Base-by-base conservation (phyloP, 1,284 basidiomycete genomes). In the Ganoderma lucidum region DNA sequence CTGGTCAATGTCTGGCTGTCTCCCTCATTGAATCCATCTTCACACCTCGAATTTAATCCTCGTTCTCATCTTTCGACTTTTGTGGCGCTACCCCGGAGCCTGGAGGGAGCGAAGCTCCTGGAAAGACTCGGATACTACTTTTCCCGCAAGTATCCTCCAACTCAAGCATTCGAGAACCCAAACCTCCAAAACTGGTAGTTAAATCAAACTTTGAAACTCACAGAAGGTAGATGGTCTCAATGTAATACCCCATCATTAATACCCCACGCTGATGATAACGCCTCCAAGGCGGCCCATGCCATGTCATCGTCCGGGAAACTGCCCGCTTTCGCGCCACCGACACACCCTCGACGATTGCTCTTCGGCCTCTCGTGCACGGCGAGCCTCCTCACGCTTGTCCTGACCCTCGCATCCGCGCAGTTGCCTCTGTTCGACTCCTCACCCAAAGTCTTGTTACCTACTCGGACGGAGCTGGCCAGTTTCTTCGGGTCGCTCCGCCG, bases 401-500 rank as follows among this genome's bases (percentile, higher is more conserved):
- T 73, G 45, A 82, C 85, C 69, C 74, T 80, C 0, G 60, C 78
- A 23, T 64, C 83, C 48, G 64, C 80, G 4, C 74, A 76, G 19
- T 68, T 81, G 1, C 78, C 84, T 3, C 72, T 81, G 35, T 87
- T 87, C 66, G 86, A 87, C 64, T 76, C 81, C 1, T 87, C 86
- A 5, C 84, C 90, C 0, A 78, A 82, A 45, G 67, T 82, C 6
- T 61, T 81, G 17, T 63, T 75, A 17, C 65, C 77, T 0, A 69
- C 75, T 30, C 6, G 59, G 23, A 61, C 41, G 59, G 41, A 41
- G 28, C 59, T 28, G 19, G n/a, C n/a, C n/a, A 17, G 10, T 8
- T 2, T 42, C 37, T 45, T 63, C 17, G 48, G 48, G 23, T 71
- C 71, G 19, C 67, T 71, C 2, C 62, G 67, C 3, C 65, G 58